Percentiles rank a stretch among this genome's conserved stretches.
Conservation (phyloP, 257 asterid genomes). For the Ajuga chamaepitys region DNA sequence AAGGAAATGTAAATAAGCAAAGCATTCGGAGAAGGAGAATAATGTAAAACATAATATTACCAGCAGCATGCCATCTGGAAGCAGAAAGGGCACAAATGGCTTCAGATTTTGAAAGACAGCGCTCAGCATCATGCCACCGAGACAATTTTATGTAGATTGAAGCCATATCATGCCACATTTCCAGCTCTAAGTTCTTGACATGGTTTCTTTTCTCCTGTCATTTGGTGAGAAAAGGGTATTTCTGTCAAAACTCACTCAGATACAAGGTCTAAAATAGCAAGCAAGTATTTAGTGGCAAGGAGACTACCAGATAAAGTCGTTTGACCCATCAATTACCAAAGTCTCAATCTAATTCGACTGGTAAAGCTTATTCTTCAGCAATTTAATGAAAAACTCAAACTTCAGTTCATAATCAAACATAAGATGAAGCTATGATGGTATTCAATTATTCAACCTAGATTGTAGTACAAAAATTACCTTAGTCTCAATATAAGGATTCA, state of each 20-base stretch:
- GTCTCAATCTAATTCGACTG: too few species aligned
- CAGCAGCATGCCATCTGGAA: constrained; percentile 61
- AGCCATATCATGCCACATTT: constrained; percentile 84
- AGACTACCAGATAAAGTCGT: too few species aligned
- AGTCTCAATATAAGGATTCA: not conserved
- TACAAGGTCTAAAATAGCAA: not conserved
- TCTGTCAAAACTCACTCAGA: constrained; percentile 11
- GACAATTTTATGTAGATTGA: constrained; percentile 61
- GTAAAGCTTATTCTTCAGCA: too few species aligned
- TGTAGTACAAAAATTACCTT: not conserved
- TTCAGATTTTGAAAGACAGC: constrained; percentile 63
- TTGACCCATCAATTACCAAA: too few species aligned
- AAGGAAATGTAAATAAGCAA: not conserved
- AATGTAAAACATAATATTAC: constrained; percentile 32
- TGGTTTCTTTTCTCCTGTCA: constrained; percentile 43
- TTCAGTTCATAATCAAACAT: not conserved
- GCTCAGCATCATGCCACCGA: constrained; percentile 80
- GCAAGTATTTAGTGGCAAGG: not conserved
- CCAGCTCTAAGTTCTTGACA: constrained; percentile 48
- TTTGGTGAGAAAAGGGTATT: not conserved
- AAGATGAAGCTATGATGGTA: not conserved
- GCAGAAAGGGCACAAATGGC: constrained; percentile 53
- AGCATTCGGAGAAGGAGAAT: not conserved
- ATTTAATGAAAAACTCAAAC: not conserved
- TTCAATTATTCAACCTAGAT: not conserved